Base-by-base conservation (phyloP, 768 basidiomycete species). In the Strobilomyces confusus region DNA sequence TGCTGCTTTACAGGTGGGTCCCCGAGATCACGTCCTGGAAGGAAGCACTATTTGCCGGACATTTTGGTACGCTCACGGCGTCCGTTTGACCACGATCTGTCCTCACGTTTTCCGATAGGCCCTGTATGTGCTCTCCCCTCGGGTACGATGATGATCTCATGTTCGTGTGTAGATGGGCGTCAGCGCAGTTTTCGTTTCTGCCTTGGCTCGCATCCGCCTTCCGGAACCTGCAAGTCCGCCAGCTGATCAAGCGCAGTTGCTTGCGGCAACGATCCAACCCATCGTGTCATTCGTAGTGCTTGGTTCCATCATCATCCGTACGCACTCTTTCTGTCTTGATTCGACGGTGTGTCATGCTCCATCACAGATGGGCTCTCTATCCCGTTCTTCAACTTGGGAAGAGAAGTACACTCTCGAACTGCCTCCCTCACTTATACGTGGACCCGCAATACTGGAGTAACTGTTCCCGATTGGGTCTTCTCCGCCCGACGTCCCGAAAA, bases 21-120 rank as follows among this genome's bases (percentile, higher is more conserved):
- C 95, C 95, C 0, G 95, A 98, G 68, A 89, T 98, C 59, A 68
- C 71, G 36, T 84, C 80, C 20, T 89, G 92, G 84, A 77, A 80
- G 42, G 92, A 98, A 71, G 95, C 95, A 0, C 58, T 93, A 5
- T 97, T 98, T 66, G 83, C 80, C 5, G 95, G 95, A 3, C 94
- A 97, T 74, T 98, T 95, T 66, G 94, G 87, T 82, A 62, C 14
- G 64, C 32, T 14, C 41, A 70, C 65, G 9, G 13, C 9, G 34
- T 34, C 20, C 22, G 0, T 30, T 47, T 2, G 19, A 52, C 17
- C 33, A 42, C 7, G 46, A 32, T 33, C 26, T 20, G 25, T 19
- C 15, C 51, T 61, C 36, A 67, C 3, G 0, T 38, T 33, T 40
- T 26, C 22, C 48, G 23, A 53, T 49, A 82, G 83, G 82, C 41